A percentile compares a stretch with the other conserved stretches of the same genome.
Evolutionary conservation across 257 asterid species (phyloP).

Genomic region (Nicotiana tabacum): DNA sequence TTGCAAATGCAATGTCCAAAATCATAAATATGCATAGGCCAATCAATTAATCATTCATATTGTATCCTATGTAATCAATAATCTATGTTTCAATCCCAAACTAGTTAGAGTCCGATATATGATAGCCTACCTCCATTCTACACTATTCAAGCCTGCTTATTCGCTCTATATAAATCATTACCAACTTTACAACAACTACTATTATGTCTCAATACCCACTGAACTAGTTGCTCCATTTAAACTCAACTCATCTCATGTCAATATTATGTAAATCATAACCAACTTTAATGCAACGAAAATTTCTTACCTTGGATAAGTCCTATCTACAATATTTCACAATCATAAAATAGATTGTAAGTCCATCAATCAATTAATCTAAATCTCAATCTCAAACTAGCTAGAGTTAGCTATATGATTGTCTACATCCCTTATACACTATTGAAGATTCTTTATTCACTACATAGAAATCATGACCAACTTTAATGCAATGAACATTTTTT

Average conservation of each 20-base stretch:
- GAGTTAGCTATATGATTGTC: background rate
- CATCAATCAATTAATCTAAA: background rate
- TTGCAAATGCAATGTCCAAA: background rate
- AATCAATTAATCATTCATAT: background rate
- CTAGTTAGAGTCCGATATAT: background rate
- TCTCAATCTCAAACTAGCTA: background rate
- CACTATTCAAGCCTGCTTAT: background rate
- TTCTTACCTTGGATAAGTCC: slow-evolving; percentile 27
- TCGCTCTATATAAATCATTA: background rate
- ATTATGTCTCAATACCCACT: too few species aligned
- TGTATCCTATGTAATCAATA: background rate
- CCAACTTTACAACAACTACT: background rate
- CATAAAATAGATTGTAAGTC: background rate
- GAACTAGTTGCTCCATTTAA: too few species aligned
- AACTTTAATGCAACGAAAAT: background rate
- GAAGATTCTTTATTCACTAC: background rate
- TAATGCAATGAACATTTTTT: background rate
- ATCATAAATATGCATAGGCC: background rate
- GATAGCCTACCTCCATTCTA: background rate
- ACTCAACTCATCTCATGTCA: too few species aligned
- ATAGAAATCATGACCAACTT: background rate
- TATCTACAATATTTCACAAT: background rate
- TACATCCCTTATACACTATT: too few species aligned
- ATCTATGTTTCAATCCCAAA: background rate
- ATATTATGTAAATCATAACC: background rate